Percentiles rank a stretch among this genome's conserved stretches.
These are phyloP conservation scores for Ogataea methylovora DNA, from an alignment of 805 yeast species.

Conservation along the genomic window DNA sequence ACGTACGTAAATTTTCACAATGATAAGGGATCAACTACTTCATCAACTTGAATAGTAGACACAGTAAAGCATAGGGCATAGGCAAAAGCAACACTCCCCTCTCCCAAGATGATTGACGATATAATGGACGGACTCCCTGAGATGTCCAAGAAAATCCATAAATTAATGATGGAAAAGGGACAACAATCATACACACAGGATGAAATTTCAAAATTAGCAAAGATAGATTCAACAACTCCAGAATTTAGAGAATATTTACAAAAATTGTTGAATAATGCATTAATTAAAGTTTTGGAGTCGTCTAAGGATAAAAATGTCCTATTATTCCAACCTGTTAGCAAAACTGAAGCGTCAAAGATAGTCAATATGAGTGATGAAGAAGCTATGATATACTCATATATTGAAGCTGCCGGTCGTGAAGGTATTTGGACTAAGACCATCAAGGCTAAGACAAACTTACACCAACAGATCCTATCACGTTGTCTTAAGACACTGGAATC, in stretches of 20 bases:
- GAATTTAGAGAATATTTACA: conserved; percentile 37
- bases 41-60: no score
- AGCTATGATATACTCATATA: conserved; percentile 82
- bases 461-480: conserved; percentile 82
- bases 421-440: conserved; percentile 95
- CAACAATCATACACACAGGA: conserved; percentile 55
- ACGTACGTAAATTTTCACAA: no score
- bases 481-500: conserved; percentile 75
- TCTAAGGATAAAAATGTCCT: conserved; percentile 47
- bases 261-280: conserved; percentile 37
- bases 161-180: conserved; percentile 47
- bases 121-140: conserved; percentile 1
- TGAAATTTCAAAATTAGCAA: conserved; percentile 50
- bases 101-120: no score
- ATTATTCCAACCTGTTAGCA: conserved; percentile 67
- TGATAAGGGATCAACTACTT: no score
- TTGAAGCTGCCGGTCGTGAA: conserved; percentile 88
- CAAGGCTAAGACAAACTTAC: conserved; percentile 80
- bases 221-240: conserved; percentile 33
- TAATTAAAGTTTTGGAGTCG: conserved; percentile 64
- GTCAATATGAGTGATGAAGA: conserved; percentile 80
- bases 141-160: conserved; percentile 50
- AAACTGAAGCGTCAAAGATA: conserved; percentile 69
- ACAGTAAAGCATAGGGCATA: no score
- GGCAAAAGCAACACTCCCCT: no score